phyloP scores from a whole-genome alignment of 2,329 filamentous ascomycete genomes.

The Teratosphaeria gauchensis region DNA sequence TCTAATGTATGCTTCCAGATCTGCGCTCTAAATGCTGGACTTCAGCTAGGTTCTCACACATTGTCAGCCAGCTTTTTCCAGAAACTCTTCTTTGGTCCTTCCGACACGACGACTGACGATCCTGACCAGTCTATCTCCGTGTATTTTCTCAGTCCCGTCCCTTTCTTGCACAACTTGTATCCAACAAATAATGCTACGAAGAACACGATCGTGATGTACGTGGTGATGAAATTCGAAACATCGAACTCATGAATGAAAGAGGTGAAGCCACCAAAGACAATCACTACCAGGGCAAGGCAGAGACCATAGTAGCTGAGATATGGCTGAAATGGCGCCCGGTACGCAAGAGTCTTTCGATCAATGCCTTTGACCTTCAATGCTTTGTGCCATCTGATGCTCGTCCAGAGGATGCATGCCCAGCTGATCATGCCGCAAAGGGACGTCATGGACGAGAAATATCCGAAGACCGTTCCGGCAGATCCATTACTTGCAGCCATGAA shows the following conservation, averaged over 20 bases:
- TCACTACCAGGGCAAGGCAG: slow-evolving; percentile 52
- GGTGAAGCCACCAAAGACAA: slow-evolving; percentile 64
- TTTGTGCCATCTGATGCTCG: slow-evolving; percentile 37
- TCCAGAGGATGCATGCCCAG: slow-evolving; percentile 1
- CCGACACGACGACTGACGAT: background rate
- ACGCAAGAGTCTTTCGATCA: slow-evolving; percentile 47
- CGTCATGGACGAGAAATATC: background rate
- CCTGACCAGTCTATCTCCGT: background rate
- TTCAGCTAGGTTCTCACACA: background rate
- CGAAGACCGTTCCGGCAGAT: background rate
- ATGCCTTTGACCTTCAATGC: slow-evolving; percentile 42
- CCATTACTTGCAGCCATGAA: background rate
- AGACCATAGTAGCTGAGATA: slow-evolving; percentile 50
- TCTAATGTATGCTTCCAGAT: background rate
- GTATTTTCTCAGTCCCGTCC: background rate
- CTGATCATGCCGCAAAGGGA: background rate
- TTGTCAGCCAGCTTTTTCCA: background rate
- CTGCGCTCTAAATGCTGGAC: background rate
- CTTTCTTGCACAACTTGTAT: background rate
- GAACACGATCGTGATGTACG: background rate
- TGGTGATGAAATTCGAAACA: background rate
- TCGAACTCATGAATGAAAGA: background rate
- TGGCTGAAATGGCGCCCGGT: slow-evolving; percentile 46
- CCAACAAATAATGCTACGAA: background rate
- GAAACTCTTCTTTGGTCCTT: background rate